Evolutionary conservation across 805 yeast species (phyloP).

Genomic region (Candida ponderosae): DNA sequence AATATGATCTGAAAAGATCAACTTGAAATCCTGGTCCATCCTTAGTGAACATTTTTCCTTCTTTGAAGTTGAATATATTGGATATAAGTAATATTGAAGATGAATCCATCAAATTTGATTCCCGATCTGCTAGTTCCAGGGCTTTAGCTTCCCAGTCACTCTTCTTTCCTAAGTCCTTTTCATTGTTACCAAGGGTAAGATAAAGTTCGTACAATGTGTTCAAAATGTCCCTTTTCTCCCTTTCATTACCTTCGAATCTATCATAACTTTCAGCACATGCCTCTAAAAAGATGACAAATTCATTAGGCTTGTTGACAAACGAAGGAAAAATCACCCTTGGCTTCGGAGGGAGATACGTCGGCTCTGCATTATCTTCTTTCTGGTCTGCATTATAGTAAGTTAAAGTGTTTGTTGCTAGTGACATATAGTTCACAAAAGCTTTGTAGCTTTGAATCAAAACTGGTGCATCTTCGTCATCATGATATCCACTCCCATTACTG

Average conservation of each 20-base stretch:
- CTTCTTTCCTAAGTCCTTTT: slow-evolving; percentile 27
- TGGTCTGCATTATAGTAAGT: slow-evolving; percentile 7
- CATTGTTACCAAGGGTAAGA: slow-evolving; percentile 43
- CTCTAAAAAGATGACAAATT: slow-evolving; percentile 86
- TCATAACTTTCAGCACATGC: slow-evolving; percentile 81
- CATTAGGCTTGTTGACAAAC: slow-evolving; percentile 77
- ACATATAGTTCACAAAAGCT: slow-evolving; percentile 49
- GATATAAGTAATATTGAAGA: slow-evolving; percentile 38
- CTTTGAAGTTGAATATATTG: slow-evolving; percentile 38
- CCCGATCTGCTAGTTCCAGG: slow-evolving; percentile 34
- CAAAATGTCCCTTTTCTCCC: slow-evolving; percentile 66
- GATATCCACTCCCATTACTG: background rate
- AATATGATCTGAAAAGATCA: slow-evolving; percentile 58
- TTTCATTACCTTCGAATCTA: slow-evolving; percentile 56
- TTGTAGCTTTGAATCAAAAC: slow-evolving; percentile 41
- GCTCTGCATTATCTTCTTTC: slow-evolving; percentile 20
- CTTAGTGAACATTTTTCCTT: slow-evolving; percentile 34
- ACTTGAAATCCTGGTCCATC: slow-evolving; percentile 27
- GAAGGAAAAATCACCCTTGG: slow-evolving; percentile 84
- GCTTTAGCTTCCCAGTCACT: slow-evolving; percentile 65
- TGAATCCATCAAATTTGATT: slow-evolving; percentile 44
- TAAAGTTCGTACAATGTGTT: slow-evolving; percentile 82
- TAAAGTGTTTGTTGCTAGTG: slow-evolving; percentile 21
- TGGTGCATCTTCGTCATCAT: slow-evolving; percentile 11
- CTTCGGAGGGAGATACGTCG: slow-evolving; percentile 86